Evolutionary conservation across 306 rosid genomes (phyloP).

Genomic region (Begonia peltatifolia): DNA sequence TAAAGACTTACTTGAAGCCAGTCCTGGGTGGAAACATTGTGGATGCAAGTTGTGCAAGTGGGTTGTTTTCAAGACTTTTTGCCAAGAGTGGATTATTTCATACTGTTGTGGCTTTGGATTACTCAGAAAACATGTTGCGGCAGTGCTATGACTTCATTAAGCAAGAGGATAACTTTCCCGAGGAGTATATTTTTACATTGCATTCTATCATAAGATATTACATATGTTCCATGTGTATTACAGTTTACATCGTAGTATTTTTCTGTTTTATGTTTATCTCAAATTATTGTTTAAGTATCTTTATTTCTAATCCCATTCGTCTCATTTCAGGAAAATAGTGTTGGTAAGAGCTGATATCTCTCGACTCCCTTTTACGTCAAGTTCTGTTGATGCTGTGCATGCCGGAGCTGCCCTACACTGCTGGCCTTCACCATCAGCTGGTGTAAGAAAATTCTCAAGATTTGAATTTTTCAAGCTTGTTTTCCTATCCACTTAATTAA

Average conservation of each 20-base stretch:
- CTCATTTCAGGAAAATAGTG: conserved; percentile 35
- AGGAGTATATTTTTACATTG: conserved; percentile 35
- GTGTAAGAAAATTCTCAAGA: conserved; percentile 32
- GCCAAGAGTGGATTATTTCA: conserved; percentile 83
- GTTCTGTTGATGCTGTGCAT: conserved; percentile 83
- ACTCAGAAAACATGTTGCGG: conserved; percentile 85
- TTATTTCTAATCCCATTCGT: conserved; percentile 6
- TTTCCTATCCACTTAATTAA: no score
- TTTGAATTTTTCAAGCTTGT: no score
- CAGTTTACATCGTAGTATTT: neutral
- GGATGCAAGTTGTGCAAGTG: conserved; percentile 94
- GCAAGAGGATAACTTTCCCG: conserved; percentile 70
- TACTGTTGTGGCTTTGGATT: conserved; percentile 70
- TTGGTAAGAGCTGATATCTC: conserved; percentile 89
- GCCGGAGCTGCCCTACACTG: conserved; percentile 96
- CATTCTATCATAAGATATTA: neutral
- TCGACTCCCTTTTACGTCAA: conserved; percentile 78
- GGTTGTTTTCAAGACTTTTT: conserved; percentile 76
- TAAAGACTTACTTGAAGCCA: conserved; percentile 54
- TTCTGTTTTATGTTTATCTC: neutral
- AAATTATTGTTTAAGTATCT: conserved; percentile 1
- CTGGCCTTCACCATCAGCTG: conserved; percentile 90
- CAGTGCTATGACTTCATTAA: conserved; percentile 69
- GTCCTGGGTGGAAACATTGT: conserved; percentile 69
- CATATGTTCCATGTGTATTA: neutral